Evolutionary conservation across 495 filamentous ascomycete species (phyloP).

Genomic region (Hypoxylon subgilvum): DNA sequence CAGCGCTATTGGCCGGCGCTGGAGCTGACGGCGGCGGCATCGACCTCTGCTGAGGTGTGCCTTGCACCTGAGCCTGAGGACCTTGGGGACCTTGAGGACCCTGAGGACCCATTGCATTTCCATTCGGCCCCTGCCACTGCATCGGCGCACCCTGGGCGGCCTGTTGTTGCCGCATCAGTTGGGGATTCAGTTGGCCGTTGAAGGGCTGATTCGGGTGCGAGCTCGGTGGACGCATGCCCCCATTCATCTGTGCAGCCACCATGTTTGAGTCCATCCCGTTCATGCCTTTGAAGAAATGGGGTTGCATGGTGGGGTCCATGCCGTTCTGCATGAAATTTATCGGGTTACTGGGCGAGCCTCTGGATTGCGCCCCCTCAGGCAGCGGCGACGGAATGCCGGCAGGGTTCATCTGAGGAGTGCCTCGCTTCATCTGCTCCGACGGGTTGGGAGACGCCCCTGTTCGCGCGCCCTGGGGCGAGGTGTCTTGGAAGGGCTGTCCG

Average conservation of each 20-base stretch:
- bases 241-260: constrained; percentile 63
- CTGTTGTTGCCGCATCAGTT: constrained; percentile 49
- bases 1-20: constrained; percentile 58
- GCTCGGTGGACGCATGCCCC: constrained; percentile 84
- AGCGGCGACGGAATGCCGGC: constrained; percentile 81
- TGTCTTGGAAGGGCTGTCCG: constrained; percentile 64
- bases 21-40: constrained; percentile 94
- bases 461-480: constrained; percentile 81
- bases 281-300: constrained; percentile 59
- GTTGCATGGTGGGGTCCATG: constrained; percentile 70
- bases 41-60: constrained; percentile 75
- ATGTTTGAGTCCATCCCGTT: constrained; percentile 63
- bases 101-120: constrained; percentile 67
- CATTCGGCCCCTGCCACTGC: constrained; percentile 68
- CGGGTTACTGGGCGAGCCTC: constrained; percentile 82
- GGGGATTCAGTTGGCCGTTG: constrained; percentile 70
- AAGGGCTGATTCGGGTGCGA: constrained; percentile 73
- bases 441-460: constrained; percentile 89
- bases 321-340: constrained; percentile 74
- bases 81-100: constrained; percentile 64
- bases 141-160: constrained; percentile 46
- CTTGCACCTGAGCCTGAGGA: constrained; percentile 66
- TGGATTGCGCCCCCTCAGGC: constrained; percentile 74
- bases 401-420: constrained; percentile 85
- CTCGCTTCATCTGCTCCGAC: constrained; percentile 84